Base-by-base conservation (phyloP, 2,329 filamentous ascomycete genomes). In the Dothideomycetes sp. region DNA sequence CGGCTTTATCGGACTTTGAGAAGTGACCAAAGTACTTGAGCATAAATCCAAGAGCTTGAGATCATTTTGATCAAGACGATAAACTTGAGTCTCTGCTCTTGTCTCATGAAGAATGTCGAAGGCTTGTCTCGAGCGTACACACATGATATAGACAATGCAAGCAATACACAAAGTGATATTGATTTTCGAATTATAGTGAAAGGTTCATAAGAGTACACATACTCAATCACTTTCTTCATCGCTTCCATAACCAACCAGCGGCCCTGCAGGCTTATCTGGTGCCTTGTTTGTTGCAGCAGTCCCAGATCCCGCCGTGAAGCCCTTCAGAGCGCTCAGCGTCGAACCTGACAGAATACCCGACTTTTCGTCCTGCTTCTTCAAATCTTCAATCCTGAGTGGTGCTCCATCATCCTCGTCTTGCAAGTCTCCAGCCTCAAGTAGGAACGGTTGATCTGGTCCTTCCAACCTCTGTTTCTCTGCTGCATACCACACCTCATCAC, bases 401-500 rank as follows among this genome's bases (percentile, higher is more conserved):
- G 45, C 50, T 15, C 44, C 50, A 11, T 51, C 48, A n/a, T 62
- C 63, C 33, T 65, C 59, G 13, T 64, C 63, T 5, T 65, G 61
- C 11, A 65, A 65, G 44, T 73, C 73, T 16, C 74, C 71, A 57
- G 78, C 74, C 45, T 76, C 65, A 64, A 82, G 69, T 47, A 74
- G 50, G 42, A 65, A 66, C 46, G 78, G 70, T 51, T 82, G 70
- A 33, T 78, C 69, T 54, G 83, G 78, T 19, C 80, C 60, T 48
- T 82, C 79, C 43, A 75, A 70, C 0, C 77, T 78, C 33, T 74
- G 78, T 50, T 78, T 75, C 24, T 88, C 85, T 33, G 84, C 73
- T 0, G 87, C 84, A 62, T 88, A 94, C 74, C 93, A 94, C 18
- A 98, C 79, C 47, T 91, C 82, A 57, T 98, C 91, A 0, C 89